phyloP scores from a whole-genome alignment of 768 basidiomycete species.

The Cystobasidium onofrii region DNA sequence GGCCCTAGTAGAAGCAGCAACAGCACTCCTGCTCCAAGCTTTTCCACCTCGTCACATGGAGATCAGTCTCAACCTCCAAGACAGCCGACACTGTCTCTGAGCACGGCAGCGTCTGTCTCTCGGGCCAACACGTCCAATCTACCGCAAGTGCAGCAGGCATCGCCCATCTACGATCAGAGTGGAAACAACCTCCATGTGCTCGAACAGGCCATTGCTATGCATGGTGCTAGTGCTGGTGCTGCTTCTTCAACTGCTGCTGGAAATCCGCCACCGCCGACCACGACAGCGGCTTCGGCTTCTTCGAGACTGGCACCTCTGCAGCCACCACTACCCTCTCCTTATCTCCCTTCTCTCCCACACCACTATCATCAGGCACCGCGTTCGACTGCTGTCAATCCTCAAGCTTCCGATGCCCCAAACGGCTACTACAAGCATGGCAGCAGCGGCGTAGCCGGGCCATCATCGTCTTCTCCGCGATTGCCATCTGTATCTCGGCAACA shows the following conservation, averaged over 20 bases:
- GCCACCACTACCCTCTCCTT: not conserved
- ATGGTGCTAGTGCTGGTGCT: not conserved
- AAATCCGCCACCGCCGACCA: not conserved
- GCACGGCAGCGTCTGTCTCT: not conserved
- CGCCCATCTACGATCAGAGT: constrained; percentile 5
- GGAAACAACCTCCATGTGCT: constrained; percentile 24
- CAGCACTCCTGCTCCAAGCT: not conserved
- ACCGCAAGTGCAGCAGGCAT: not conserved
- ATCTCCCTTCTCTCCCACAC: not conserved
- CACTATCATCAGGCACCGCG: too few species aligned
- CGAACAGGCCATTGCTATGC: constrained; percentile 26
- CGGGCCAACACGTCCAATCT: not conserved
- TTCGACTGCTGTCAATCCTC: not conserved
- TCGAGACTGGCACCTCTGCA: not conserved
- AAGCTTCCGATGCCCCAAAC: not conserved
- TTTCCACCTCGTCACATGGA: too few species aligned
- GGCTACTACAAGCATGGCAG: not conserved
- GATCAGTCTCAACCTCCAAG: not conserved
- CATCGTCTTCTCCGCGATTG: not conserved
- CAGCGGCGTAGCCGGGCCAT: not conserved
- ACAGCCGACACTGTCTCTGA: not conserved
- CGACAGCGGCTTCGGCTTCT: not conserved
- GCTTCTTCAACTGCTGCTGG: too few species aligned
- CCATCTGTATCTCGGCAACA: not conserved
- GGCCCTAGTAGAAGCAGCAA: not conserved